Evolutionary conservation across 2,329 filamentous ascomycete genomes (phyloP).

Genomic region (Hypoxylon sp.): DNA sequence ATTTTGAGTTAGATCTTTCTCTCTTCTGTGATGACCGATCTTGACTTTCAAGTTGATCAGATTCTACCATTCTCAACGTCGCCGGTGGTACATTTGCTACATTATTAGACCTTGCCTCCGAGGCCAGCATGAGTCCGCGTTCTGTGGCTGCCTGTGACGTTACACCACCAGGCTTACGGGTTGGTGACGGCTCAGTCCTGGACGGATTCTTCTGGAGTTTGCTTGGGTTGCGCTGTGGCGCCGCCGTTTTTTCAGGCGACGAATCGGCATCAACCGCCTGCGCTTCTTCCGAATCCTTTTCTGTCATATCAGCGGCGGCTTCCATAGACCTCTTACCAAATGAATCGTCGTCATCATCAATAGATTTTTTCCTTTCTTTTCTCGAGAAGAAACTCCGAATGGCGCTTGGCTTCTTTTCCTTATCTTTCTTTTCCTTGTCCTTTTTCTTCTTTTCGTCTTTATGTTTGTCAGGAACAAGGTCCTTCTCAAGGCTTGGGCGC

Average conservation of each 20-base stretch:
- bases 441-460: constrained; percentile 78
- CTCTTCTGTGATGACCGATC: constrained; percentile 59
- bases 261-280: constrained; percentile 62
- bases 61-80: constrained; percentile 71
- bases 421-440: constrained; percentile 69
- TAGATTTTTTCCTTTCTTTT: constrained; percentile 71
- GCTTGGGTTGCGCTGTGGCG: constrained; percentile 70
- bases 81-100: constrained; percentile 69
- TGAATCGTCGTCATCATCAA: constrained; percentile 72
- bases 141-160: constrained; percentile 57
- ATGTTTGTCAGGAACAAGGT: constrained; percentile 62
- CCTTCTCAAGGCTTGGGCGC: constrained; percentile 70
- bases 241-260: constrained; percentile 61
- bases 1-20: constrained; percentile 57
- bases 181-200: constrained; percentile 63
- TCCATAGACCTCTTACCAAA: constrained; percentile 76
- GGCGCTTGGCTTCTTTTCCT: constrained; percentile 61
- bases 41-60: constrained; percentile 61
- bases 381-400: constrained; percentile 74
- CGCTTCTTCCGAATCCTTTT: constrained; percentile 60
- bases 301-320: constrained; percentile 56
- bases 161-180: constrained; percentile 57
- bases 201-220: constrained; percentile 80
- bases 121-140: constrained; percentile 49
- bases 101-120: constrained; percentile 62